Conservation (phyloP, 371 early-diverging fungal genomes). For the Mortierella sp. region DNA sequence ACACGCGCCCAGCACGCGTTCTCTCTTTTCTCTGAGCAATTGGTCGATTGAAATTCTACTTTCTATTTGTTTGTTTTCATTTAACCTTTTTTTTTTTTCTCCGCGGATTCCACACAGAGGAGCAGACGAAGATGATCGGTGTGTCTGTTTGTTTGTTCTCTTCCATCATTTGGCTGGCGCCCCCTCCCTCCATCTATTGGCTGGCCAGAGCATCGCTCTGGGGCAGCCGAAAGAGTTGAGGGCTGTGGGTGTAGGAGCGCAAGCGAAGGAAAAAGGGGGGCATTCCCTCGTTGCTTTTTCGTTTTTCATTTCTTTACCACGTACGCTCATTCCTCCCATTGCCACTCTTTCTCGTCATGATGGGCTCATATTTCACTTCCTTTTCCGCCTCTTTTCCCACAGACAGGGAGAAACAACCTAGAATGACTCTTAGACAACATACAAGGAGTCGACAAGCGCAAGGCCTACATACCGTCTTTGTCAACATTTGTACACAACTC, state of each 20-base stretch:
- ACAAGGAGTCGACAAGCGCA: not conserved
- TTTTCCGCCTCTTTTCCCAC: not conserved
- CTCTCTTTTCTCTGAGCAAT: not conserved
- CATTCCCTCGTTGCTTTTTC: too few relatives aligned
- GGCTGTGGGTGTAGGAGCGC: not conserved
- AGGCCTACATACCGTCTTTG: not conserved
- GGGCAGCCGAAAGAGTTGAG: not conserved
- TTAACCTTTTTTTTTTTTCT: not conserved
- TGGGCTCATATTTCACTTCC: not conserved
- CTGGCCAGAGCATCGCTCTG: not conserved
- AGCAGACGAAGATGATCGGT: not conserved
- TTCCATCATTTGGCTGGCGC: not conserved
- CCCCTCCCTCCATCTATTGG: constrained; percentile 3
- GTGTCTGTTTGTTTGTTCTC: not conserved
- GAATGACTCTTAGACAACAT: not conserved
- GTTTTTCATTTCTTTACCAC: not conserved
- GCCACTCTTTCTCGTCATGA: not conserved
- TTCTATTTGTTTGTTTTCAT: not conserved
- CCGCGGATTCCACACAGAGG: not conserved
- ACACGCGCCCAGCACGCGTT: not conserved
- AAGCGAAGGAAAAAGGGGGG: not conserved
- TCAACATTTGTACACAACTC: not conserved
- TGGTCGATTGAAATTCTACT: not conserved
- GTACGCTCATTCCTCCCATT: not conserved
- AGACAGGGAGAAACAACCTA: not conserved